Evolutionary conservation across 305 asterid genomes (phyloP).

Genomic region (Fraxinus paxiana): DNA sequence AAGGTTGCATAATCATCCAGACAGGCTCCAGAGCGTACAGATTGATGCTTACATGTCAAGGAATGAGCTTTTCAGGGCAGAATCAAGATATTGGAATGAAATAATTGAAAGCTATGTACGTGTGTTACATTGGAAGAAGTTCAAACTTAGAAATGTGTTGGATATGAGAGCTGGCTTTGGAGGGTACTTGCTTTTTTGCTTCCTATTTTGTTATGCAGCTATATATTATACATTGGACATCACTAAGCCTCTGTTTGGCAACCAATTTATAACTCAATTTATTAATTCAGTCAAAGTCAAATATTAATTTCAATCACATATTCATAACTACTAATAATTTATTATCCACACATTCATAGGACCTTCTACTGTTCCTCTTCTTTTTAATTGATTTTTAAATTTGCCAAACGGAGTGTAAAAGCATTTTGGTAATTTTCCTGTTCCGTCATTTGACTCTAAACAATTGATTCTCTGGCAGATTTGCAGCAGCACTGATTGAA

Average conservation of each 20-base stretch:
- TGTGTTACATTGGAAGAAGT: slow-evolving; percentile 54
- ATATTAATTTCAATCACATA: neutral
- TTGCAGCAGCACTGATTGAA: slow-evolving; percentile 79
- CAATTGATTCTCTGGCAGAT: slow-evolving; percentile 43
- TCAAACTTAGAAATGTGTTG: slow-evolving; percentile 65
- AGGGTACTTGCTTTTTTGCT: slow-evolving; percentile 46
- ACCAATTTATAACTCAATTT: neutral
- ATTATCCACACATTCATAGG: neutral
- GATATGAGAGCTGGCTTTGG: slow-evolving; percentile 97
- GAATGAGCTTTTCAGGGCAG: slow-evolving; percentile 73
- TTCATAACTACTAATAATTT: neutral
- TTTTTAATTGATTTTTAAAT: neutral
- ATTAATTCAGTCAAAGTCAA: neutral
- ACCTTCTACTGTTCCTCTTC: neutral
- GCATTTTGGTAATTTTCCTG: neutral
- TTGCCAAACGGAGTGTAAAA: neutral
- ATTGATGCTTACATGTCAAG: slow-evolving; percentile 66
- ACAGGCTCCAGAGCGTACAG: slow-evolving; percentile 76
- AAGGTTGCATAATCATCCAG: slow-evolving; percentile 75
- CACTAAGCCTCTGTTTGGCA: neutral
- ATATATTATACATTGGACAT: neutral
- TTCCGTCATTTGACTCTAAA: neutral
- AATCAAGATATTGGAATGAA: slow-evolving; percentile 69
- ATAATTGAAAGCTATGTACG: slow-evolving; percentile 56
- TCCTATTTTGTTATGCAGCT: neutral